Evolutionary conservation across 2,329 filamentous ascomycete species (phyloP).

Genomic region (Fusarium sp.): DNA sequence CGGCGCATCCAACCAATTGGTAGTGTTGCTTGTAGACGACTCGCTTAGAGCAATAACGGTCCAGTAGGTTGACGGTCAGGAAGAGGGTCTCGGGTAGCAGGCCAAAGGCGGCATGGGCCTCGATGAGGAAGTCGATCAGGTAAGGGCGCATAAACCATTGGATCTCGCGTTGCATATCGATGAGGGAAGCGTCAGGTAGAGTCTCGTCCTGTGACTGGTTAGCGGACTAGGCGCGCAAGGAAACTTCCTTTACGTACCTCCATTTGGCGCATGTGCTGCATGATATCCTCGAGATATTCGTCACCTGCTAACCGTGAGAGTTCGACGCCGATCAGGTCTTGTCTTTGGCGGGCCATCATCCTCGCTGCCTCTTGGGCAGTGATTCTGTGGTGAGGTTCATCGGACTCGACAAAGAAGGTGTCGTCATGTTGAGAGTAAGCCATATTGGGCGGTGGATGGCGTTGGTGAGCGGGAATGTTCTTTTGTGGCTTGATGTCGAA

Average conservation of each 20-base stretch:
- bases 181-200: slow-evolving; percentile 93
- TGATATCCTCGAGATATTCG: slow-evolving; percentile 93
- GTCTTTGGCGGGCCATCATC: slow-evolving; percentile 82
- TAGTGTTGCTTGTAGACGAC: slow-evolving; percentile 99
- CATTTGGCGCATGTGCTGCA: slow-evolving; percentile 95
- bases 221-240: slow-evolving; percentile 35
- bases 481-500: slow-evolving; percentile 51
- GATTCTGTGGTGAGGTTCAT: slow-evolving; percentile 68
- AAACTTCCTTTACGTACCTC: slow-evolving; percentile 67
- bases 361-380: slow-evolving; percentile 81
- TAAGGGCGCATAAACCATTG: slow-evolving; percentile 99
- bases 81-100: slow-evolving; percentile 95
- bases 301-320: slow-evolving; percentile 86
- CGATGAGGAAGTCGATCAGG: slow-evolving; percentile 96
- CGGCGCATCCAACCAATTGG: slow-evolving; percentile 95
- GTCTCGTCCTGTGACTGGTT: slow-evolving; percentile 74
- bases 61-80: slow-evolving; percentile 94
- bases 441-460: slow-evolving; percentile 56
- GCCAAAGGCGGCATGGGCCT: slow-evolving; percentile 95
- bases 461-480: slow-evolving; percentile 34
- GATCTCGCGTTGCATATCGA: slow-evolving; percentile 99
- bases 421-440: slow-evolving; percentile 58
- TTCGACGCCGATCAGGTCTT: slow-evolving; percentile 89
- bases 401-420: slow-evolving; percentile 68
- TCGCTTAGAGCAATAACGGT: slow-evolving; percentile 96